Evolutionary conservation across 805 yeast genomes (phyloP).

Genomic region (Metschnikowia kunwiensis): DNA sequence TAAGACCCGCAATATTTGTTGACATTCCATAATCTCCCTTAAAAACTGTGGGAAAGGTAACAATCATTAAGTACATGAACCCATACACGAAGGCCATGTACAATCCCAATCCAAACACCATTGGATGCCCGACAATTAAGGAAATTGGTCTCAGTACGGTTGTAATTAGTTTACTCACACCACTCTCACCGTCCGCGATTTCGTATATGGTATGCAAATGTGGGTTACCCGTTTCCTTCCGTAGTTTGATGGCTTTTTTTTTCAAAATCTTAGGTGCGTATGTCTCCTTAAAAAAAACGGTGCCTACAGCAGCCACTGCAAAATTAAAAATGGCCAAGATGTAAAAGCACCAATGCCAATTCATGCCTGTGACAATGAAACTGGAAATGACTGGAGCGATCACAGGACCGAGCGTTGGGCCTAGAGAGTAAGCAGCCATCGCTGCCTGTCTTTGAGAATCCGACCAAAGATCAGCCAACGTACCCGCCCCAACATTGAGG

Average conservation of each 20-base stretch:
- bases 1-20: constrained; percentile 51
- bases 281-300: constrained; percentile 55
- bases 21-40: constrained; percentile 44
- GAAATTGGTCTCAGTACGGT: constrained; percentile 55
- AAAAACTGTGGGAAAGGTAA: constrained; percentile 57
- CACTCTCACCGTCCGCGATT: constrained; percentile 48
- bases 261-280: constrained; percentile 54
- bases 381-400: constrained; percentile 61
- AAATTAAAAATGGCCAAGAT: constrained; percentile 59
- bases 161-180: constrained; percentile 36
- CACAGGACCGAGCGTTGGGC: constrained; percentile 70
- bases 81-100: constrained; percentile 68
- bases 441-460: constrained; percentile 52
- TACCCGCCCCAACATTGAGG: constrained; percentile 66
- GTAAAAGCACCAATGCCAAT: constrained; percentile 72
- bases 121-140: constrained; percentile 55
- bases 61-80: constrained; percentile 60
- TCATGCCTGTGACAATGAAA: constrained; percentile 46
- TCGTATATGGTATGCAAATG: constrained; percentile 61
- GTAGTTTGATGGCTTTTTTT: constrained; percentile 44
- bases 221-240: constrained; percentile 53
- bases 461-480: constrained; percentile 58
- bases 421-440: constrained; percentile 54
- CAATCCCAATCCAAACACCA: constrained; percentile 59
- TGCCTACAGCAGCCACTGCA: constrained; percentile 37